Base-by-base conservation (phyloP, 495 filamentous ascomycete genomes). In the Clohesyomyces aquaticus region DNA sequence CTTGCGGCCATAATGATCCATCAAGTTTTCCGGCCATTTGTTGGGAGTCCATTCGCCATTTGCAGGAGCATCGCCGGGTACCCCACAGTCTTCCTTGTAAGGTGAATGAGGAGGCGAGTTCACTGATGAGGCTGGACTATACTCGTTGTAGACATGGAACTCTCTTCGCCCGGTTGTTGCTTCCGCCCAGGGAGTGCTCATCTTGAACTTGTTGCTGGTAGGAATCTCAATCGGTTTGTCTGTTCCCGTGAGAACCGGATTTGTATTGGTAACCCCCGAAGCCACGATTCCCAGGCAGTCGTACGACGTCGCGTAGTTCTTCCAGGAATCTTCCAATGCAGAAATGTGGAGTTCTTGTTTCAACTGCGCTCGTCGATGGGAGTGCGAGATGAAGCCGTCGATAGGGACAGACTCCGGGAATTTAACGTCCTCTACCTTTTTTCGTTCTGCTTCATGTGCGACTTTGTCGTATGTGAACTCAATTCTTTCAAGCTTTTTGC, bases 51-150 rank as follows among this genome's bases (percentile, higher is more conserved):
- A 8, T 9, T 26, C 22, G 18, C 23, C 43, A 18, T 47, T 6
- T 8, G 8, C 6, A n/a, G 43, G 4, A 47, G 19, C 8, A 47
- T 18, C 43, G 8, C 4, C 16, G n/a, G 6, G 21, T 6, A 47
- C n/a, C 8, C 19, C 43, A 18, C 14, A 4, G n/a, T 18, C 43
- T 4, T 38, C 14, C 32, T n/a, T 47, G 43, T 23, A 23, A 56
- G 57, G 29, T 18, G 55, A 22, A 56, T 54, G 26, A 14, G 51
- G 51, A 14, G 51, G 23, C 3, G 51, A 54, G 28, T 35, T n/a
- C 18, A 54, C 27, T 38, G 51, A 19, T 3, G 51, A 54, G 3
- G 27, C n/a, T 14, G 51, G 51, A 9, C 16, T 38, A 12, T 19
- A 27, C 3, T 22, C 3, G 16, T 41, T 54, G 12, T 54, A 18